Conservation (phyloP, 495 filamentous ascomycete genomes). For the Neurospora discreta region DNA sequence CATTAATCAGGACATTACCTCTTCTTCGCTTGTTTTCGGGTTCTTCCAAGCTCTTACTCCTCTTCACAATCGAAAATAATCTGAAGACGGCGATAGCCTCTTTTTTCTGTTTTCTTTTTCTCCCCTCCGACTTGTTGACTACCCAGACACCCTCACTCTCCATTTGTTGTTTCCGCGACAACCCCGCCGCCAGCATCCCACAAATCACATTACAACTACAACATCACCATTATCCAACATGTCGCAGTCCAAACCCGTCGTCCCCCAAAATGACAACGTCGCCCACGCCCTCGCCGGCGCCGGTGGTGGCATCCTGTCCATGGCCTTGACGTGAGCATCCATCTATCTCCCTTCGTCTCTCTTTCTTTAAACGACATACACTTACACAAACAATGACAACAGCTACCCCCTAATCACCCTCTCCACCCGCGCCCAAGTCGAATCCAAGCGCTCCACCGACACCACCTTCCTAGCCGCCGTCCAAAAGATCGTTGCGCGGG, state of each 20-base stretch:
- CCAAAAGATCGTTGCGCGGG: slow-evolving; percentile 77
- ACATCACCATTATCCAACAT: slow-evolving; percentile 11
- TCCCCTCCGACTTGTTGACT: background rate
- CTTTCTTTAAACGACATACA: background rate
- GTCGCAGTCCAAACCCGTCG: slow-evolving; percentile 32
- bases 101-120: too few species aligned
- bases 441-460: slow-evolving; percentile 75
- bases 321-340: slow-evolving; percentile 71
- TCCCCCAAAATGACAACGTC: slow-evolving; percentile 78
- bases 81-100: background rate
- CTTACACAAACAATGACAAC: slow-evolving; percentile 4
- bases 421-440: slow-evolving; percentile 94
- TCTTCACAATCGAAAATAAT: background rate
- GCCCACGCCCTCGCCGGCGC: slow-evolving; percentile 81
- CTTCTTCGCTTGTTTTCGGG: background rate
- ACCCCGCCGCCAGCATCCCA: background rate
- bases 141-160: background rate
- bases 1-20: too few species aligned
- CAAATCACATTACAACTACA: background rate
- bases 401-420: slow-evolving; percentile 93
- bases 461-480: slow-evolving; percentile 71
- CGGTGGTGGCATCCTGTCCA: slow-evolving; percentile 86
- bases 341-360: background rate
- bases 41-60: background rate
- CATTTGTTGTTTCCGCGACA: background rate